Evolutionary conservation across 2,329 filamentous ascomycete genomes (phyloP).

Genomic region (Blumeria hordei): DNA sequence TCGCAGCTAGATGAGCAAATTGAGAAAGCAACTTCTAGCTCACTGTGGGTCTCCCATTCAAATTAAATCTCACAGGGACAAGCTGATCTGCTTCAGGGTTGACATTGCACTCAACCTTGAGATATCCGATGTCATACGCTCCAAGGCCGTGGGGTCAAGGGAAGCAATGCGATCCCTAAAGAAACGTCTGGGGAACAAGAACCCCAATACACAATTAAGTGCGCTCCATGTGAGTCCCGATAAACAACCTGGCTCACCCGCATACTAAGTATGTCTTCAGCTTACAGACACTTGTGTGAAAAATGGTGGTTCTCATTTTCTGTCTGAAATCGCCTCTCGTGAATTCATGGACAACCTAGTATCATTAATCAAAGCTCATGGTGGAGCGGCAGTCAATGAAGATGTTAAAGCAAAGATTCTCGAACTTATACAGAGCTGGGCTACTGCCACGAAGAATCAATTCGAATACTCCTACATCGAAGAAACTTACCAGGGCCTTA

Average conservation of each 20-base stretch:
- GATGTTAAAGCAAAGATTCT: conserved; percentile 80
- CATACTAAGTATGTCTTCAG: conserved; percentile 18
- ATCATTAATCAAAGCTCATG: conserved; percentile 65
- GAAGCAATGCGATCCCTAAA: conserved; percentile 96
- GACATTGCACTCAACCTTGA: conserved; percentile 95
- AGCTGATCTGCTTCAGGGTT: conserved; percentile 32
- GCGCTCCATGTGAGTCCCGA: conserved; percentile 48
- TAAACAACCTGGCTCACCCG: background rate
- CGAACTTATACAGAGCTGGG: conserved; percentile 85
- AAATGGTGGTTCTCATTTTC: conserved; percentile 88
- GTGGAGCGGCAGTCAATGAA: conserved; percentile 47
- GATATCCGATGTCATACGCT: conserved; percentile 91
- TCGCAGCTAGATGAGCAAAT: conserved; percentile 92
- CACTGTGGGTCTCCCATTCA: conserved; percentile 30
- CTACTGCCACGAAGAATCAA: conserved; percentile 64
- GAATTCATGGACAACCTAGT: conserved; percentile 97
- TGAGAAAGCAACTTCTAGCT: conserved; percentile 82
- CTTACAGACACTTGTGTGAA: conserved; percentile 97
- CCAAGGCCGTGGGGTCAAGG: conserved; percentile 89
- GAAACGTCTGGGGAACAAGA: conserved; percentile 84
- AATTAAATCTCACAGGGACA: background rate
- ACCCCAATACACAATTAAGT: conserved; percentile 87
- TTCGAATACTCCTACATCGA: conserved; percentile 66
- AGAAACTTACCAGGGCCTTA: conserved; percentile 63
- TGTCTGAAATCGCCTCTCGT: conserved; percentile 79